Percentiles rank a stretch among this genome's conserved stretches.
Evolutionary conservation across 78 protist species (phyloP).

Genomic region (Planoprotostelium fungivorum): DNA sequence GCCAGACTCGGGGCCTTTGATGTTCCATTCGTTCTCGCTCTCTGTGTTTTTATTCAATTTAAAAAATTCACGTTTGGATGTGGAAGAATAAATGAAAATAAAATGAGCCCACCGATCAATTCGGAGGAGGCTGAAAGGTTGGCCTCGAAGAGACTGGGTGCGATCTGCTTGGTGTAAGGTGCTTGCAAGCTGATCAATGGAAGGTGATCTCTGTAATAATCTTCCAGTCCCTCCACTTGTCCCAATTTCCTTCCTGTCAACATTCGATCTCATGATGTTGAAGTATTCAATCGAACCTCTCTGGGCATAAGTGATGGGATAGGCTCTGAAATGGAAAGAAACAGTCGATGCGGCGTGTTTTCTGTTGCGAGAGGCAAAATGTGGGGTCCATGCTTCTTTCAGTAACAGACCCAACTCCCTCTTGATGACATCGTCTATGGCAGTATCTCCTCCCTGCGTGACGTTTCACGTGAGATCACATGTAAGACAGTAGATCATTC

Average conservation of each 20-base stretch:
- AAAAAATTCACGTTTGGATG: too few relatives aligned
- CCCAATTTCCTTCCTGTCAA: conserved; percentile 38
- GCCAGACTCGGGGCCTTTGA: conserved; percentile 40
- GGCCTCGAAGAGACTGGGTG: conserved; percentile 61
- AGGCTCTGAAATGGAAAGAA: conserved; percentile 40
- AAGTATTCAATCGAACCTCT: too few relatives aligned
- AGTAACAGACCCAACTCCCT: conserved; percentile 12
- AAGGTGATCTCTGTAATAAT: conserved; percentile 20
- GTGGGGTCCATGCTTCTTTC: conserved; percentile 56
- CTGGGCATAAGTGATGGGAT: conserved; percentile 32
- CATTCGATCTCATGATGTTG: too few relatives aligned
- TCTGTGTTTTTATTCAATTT: conserved; percentile 12
- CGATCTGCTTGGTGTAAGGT: conserved; percentile 31
- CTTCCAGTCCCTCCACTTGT: conserved; percentile 45
- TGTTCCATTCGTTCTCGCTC: conserved; percentile 49
- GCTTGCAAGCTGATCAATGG: conserved; percentile 42
- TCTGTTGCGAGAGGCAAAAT: conserved; percentile 12
- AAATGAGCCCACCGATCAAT: background rate
- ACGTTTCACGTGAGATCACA: too few relatives aligned
- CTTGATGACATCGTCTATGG: conserved; percentile 30
- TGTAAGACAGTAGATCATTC: too few relatives aligned
- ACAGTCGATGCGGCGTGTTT: conserved; percentile 11
- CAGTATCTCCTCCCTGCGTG: background rate
- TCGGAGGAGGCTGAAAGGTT: conserved; percentile 29
- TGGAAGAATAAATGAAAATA: too few relatives aligned